Base-by-base conservation (phyloP, 2,329 filamentous ascomycete species). In the Calonectria fujianensis region DNA sequence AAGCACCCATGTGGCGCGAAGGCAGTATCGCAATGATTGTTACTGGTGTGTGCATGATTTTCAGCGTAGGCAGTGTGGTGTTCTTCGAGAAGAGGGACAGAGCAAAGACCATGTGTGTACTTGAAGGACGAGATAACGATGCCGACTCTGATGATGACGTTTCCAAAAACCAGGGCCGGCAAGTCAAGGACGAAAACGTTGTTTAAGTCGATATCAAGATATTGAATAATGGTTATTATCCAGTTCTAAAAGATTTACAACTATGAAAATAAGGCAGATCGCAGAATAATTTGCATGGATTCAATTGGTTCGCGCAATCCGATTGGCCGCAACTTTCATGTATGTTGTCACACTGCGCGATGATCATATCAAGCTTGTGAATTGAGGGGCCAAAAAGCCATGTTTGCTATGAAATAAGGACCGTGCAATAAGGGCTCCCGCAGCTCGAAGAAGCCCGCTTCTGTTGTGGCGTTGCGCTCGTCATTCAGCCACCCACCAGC, bases 21-120 rank as follows among this genome's bases (percentile, higher is more conserved):
- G 74, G 70, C n/a, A 73, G 67, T 48, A 75, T 75, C 41, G 70
- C 70, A 4, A 75, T 75, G 74, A 73, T 75, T 31, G 24, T 48
- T 18, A 64, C 35, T 20, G 39, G 61, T 48, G 39, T 64, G 13
- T 41, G 35, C 39, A 48, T 64, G 61, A 39, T 61, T 27, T 61
- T 61, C 31, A 61, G 54, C 32, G 32, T 61, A 11, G 54, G 54
- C 2, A 37, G 18, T 39, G 54, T 39, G 18, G 54, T 61, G 4
- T 61, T 39, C 32, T 61, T 39, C 24, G 54, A 61, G 54, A 39
- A 27, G n/a, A 18, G 54, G n/a, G 32, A 37, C 29, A 18, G 7
- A 32, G 20, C 27, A 27, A 61, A 61, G 32, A 16, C 20, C 24
- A 24, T 39, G 27, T 29, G 14, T 54, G 14, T 31, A 20, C 51